Evolutionary conservation across 352 stramenopile genomes (phyloP), one percentile per base, ranked within the genome.

Genomic region (Ophiocytium majus): DNA sequence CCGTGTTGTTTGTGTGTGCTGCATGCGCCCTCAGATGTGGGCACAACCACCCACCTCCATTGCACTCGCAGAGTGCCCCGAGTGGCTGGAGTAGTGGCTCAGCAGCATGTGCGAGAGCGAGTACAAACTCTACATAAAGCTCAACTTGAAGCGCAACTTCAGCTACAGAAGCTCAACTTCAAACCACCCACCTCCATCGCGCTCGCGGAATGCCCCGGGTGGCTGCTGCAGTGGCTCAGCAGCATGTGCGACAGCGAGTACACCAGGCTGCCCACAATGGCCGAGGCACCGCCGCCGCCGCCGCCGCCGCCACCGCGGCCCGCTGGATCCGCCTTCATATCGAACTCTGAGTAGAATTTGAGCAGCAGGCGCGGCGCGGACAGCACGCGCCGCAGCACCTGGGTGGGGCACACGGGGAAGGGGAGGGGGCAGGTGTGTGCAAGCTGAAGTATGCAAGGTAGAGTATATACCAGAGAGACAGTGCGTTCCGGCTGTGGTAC

Each of bases 11-110:
- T n/a, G n/a, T n/a, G n/a, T n/a, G n/a, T n/a, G n/a, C n/a, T n/a
- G n/a, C n/a, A n/a, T n/a, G n/a, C n/a, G n/a, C n/a, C n/a, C n/a
- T n/a, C n/a, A n/a, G n/a, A n/a, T n/a, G n/a, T n/a, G n/a, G n/a
- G n/a, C n/a, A n/a, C n/a, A n/a, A n/a, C 43, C 43, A 57, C 43
- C 75, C 19, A 85, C 74, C 50, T 32, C 63, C 63, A 37, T 31
- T 31, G 63, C 34, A 35, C 0, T 57, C 50, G 37, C 66, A 14
- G 66, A 43, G 5, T 43, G 66, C 32, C 32, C 66, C 32, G 66
- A 17, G 32, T 78, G 66, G 32, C 32, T 43, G 35, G 5, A 17
- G 66, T 17, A 43, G 32, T 43, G 32, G 5, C 5, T 17, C 35
- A 78, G 35, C 32, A 78, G 32, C 5, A 43, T 17, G 32, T 78